phyloP scores from a whole-genome alignment of 1,284 basidiomycete species.

The Rhodofomes roseus region DNA sequence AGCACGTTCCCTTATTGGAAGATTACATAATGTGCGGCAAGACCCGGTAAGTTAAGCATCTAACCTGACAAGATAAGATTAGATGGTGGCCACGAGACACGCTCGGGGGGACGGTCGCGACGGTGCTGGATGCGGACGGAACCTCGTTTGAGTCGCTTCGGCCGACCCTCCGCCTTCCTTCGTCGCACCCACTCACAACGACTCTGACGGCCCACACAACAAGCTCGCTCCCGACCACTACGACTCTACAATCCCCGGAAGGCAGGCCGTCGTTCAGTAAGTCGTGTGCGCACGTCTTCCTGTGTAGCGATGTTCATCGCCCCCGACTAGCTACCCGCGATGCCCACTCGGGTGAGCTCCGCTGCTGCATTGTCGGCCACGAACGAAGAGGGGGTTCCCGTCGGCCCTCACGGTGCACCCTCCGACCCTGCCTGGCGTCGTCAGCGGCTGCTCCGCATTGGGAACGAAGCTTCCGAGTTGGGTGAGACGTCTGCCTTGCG shows the following conservation, averaged over 20 bases:
- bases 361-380: not conserved
- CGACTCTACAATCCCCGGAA: not conserved
- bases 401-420: constrained; percentile 33
- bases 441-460: constrained; percentile 48
- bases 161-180: not conserved
- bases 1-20: not conserved
- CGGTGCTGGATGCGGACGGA: not conserved
- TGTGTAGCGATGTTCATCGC: not conserved
- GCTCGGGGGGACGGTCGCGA: not conserved
- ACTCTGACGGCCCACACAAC: not conserved
- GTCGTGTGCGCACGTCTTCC: not conserved
- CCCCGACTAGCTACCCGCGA: not conserved
- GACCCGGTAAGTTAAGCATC: not conserved
- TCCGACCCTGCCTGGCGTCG: constrained; percentile 47
- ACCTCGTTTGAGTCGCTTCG: not conserved
- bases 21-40: not conserved
- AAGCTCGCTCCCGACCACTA: not conserved
- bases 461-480: constrained; percentile 21
- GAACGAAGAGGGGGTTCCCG: constrained; percentile 14
- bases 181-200: not conserved
- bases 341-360: not conserved
- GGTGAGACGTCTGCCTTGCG: constrained; percentile 26
- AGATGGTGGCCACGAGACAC: not conserved
- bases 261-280: not conserved
- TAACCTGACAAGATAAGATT: not conserved